Evolutionary conservation across 2,329 filamentous ascomycete genomes (phyloP), one percentile per base, ranked within the genome.

Genomic region (Fusarium nematophilum): DNA sequence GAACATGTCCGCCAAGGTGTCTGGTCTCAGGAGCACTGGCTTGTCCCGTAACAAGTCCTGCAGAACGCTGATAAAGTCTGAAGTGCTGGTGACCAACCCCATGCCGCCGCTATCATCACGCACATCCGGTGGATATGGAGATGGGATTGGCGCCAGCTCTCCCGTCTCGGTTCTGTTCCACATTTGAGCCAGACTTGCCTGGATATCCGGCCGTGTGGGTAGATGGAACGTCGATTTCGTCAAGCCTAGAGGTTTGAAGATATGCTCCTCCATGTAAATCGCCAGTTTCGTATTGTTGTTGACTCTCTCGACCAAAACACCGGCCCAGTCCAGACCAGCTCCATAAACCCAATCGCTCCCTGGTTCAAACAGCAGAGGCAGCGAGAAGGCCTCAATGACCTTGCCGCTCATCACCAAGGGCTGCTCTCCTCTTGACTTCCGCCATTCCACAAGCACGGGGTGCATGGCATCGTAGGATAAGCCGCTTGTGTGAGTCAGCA

Each of bases 401-500:
- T 46, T 45, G 15, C 49, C 49, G 40, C 49, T 46, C 43, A 53
- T 48, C 11, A 43, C 43, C 29, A 48, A 34, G 10, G 51, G 43
- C 11, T 10, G 23, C n/a, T 53, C 51, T 11, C 36, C 43, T 18
- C 51, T 42, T n/a, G 51, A 48, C 25, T 48, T 42, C 18, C 43
- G 21, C 51, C 51, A 53, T 48, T 30, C 30, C 17, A 53, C 30
- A 3, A 53, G 33, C 8, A 53, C 18, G 8, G 50, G 43, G 36
- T 53, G 42, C 50, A 53, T 53, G 23, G 50, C 50, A 34, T 53
- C 50, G 34, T 53, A 53, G 5, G 50, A 47, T 7, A 53, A 18
- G 3, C 51, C 51, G 11, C 51, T 53, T 9, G 51, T 53, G 25
- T 53, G 51, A 17, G 51, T 48, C 4, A 53, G 14, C 15, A 53